These are phyloP conservation scores for Haplosporangium sp. DNA, from an alignment of 371 early-diverging fungal genomes.

Conservation along the genomic window DNA sequence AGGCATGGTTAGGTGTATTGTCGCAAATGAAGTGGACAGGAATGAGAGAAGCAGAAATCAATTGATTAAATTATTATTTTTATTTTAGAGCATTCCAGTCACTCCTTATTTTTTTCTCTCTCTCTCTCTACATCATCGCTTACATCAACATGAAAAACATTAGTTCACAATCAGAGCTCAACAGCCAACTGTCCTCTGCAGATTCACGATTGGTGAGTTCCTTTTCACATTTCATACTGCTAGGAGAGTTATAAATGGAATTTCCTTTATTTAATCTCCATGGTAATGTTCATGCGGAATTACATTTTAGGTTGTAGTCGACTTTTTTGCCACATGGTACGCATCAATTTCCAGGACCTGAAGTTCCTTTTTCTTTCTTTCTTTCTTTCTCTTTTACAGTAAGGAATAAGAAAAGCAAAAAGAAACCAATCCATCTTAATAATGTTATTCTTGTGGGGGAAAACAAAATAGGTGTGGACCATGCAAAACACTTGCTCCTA, in stretches of 20 bases:
- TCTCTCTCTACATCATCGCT: background rate
- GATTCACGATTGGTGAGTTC: slow-evolving; percentile 35
- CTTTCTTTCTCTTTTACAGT: too few relatives aligned
- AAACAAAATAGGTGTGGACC: slow-evolving; percentile 53
- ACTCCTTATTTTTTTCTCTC: background rate
- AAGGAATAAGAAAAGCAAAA: background rate
- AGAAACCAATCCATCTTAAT: background rate
- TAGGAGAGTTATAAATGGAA: too few relatives aligned
- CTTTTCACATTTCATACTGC: too few relatives aligned
- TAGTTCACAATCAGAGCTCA: slow-evolving; percentile 34
- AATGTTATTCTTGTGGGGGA: background rate
- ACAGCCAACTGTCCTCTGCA: slow-evolving; percentile 33
- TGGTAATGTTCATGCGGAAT: background rate
- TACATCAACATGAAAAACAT: slow-evolving; percentile 39
- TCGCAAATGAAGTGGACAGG: background rate
- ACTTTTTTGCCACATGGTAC: slow-evolving; percentile 59
- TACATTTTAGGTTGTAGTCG: slow-evolving; percentile 50
- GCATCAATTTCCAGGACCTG: background rate
- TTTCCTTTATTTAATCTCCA: background rate
- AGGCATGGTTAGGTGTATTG: slow-evolving; percentile 17
- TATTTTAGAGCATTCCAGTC: background rate
- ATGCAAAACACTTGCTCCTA: slow-evolving; percentile 56
- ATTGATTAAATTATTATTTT: background rate
- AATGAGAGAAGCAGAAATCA: background rate
- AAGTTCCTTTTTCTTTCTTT: too few relatives aligned